Percentiles rank a stretch among this genome's conserved stretches.
These are phyloP conservation scores for Chytridiales sp. DNA, from an alignment of 371 early-diverging fungal genomes.

Conservation along the genomic window DNA sequence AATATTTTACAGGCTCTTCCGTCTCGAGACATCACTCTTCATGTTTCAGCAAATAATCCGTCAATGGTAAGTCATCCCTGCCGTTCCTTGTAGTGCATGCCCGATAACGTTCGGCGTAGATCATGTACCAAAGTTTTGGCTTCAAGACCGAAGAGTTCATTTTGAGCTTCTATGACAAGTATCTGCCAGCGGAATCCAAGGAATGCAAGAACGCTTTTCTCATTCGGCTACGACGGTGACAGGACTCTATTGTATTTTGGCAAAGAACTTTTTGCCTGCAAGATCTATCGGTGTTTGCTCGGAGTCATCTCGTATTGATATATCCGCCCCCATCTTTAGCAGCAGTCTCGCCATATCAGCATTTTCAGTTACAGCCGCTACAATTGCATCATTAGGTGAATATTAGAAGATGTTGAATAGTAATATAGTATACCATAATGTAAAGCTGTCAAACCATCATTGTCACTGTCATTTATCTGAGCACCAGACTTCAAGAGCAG, in stretches of 20 bases:
- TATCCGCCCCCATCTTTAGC: conserved; percentile 16
- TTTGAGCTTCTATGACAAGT: conserved; percentile 88
- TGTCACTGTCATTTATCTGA: conserved; percentile 24
- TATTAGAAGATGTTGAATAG: not conserved
- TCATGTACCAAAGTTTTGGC: conserved; percentile 91
- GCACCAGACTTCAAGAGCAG: conserved; percentile 16
- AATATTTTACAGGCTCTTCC: conserved; percentile 12
- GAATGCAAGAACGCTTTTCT: conserved; percentile 89
- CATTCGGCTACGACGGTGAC: conserved; percentile 65
- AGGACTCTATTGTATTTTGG: too few relatives aligned
- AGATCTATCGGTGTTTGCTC: too few relatives aligned
- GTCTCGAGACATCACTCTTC: conserved; percentile 81
- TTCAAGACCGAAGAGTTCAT: conserved; percentile 93
- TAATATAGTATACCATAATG: conserved; percentile 32
- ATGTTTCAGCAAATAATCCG: conserved; percentile 89
- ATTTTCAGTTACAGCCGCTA: conserved; percentile 28
- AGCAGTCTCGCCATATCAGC: conserved; percentile 8
- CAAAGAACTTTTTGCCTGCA: too few relatives aligned
- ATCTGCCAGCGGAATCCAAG: conserved; percentile 72
- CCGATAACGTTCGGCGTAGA: conserved; percentile 37
- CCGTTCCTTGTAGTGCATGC: not conserved
- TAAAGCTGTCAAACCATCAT: conserved; percentile 32
- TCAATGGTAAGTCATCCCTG: conserved; percentile 70
- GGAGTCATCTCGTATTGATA: not conserved
- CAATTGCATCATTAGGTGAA: not conserved